phyloP scores from a whole-genome alignment of 2,329 filamentous ascomycete species.

The Aspergillus brasiliensis region DNA sequence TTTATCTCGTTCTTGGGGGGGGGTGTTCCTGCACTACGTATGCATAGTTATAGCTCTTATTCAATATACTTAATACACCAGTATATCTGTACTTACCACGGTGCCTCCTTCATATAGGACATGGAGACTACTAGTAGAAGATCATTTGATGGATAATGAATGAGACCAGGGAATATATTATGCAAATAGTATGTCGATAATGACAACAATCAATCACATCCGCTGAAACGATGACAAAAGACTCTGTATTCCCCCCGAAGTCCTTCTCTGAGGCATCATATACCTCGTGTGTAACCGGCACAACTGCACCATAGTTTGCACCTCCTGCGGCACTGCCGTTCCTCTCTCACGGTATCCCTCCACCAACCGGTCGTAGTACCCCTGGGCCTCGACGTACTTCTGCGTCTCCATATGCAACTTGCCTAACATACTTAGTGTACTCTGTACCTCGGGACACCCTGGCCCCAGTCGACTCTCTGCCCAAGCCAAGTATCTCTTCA shows the following conservation, averaged over 20 bases:
- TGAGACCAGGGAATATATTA: background rate
- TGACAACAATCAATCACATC: slow-evolving; percentile 11
- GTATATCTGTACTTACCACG: too few relatives aligned
- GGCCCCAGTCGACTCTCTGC: slow-evolving; percentile 25
- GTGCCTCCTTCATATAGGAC: too few relatives aligned
- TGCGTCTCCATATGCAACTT: slow-evolving; percentile 25
- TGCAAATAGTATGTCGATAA: background rate
- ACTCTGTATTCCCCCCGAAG: slow-evolving; percentile 18
- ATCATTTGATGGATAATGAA: background rate
- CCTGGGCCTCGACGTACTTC: slow-evolving; percentile 29
- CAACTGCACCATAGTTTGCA: slow-evolving; percentile 24
- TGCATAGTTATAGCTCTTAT: too few relatives aligned
- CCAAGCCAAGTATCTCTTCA: slow-evolving; percentile 33
- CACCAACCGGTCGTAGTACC: slow-evolving; percentile 30
- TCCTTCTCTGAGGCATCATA: slow-evolving; percentile 5
- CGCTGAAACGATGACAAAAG: slow-evolving; percentile 27
- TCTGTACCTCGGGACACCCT: slow-evolving; percentile 25
- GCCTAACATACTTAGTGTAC: slow-evolving; percentile 25
- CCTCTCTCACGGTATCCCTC: slow-evolving; percentile 16
- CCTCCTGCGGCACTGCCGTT: slow-evolving; percentile 13
- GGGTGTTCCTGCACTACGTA: too few relatives aligned
- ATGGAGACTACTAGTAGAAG: too few relatives aligned
- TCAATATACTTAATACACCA: too few relatives aligned
- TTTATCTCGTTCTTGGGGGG: too few relatives aligned
- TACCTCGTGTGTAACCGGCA: slow-evolving; percentile 28